Conservation (phyloP, 1,284 basidiomycete species). For the Trichosporon asahii region DNA sequence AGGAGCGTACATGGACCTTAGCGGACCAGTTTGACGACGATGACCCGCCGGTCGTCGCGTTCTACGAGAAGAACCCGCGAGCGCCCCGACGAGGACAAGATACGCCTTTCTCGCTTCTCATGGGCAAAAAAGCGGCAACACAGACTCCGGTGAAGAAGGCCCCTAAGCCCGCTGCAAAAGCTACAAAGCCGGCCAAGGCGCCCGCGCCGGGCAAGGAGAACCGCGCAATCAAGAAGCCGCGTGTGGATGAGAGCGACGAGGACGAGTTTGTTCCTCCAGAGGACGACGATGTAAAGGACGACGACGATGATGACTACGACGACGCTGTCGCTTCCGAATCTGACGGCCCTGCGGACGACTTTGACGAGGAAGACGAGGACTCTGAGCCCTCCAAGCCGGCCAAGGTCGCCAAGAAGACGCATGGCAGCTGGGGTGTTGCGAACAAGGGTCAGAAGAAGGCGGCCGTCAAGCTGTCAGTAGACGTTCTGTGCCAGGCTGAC, state of each 20-base stretch:
- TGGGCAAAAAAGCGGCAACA: background rate
- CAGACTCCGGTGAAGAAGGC: background rate
- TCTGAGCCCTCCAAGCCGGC: slow-evolving; percentile 15
- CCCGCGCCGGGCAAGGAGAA: slow-evolving; percentile 11
- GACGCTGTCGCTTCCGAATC: slow-evolving; percentile 14
- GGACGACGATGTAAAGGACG: slow-evolving; percentile 19
- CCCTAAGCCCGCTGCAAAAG: background rate
- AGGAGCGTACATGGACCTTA: slow-evolving; percentile 40
- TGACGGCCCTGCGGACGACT: slow-evolving; percentile 16
- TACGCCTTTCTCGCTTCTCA: background rate
- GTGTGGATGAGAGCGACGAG: background rate
- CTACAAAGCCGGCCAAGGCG: background rate
- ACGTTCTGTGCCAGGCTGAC: background rate
- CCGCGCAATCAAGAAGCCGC: background rate
- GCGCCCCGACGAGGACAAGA: slow-evolving; percentile 25
- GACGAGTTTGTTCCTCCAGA: background rate
- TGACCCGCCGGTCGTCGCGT: slow-evolving; percentile 41
- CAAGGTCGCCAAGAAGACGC: slow-evolving; percentile 25
- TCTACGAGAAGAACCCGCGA: slow-evolving; percentile 33
- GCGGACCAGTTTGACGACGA: slow-evolving; percentile 48
- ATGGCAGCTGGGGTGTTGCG: slow-evolving; percentile 33
- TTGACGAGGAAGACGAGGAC: slow-evolving; percentile 24
- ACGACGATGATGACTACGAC: slow-evolving; percentile 35
- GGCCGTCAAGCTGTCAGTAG: slow-evolving; percentile 33
- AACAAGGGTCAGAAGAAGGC: slow-evolving; percentile 33